phyloP scores from a whole-genome alignment of 108 stramenopile genomes.

The Licmophora abbreviata region DNA sequence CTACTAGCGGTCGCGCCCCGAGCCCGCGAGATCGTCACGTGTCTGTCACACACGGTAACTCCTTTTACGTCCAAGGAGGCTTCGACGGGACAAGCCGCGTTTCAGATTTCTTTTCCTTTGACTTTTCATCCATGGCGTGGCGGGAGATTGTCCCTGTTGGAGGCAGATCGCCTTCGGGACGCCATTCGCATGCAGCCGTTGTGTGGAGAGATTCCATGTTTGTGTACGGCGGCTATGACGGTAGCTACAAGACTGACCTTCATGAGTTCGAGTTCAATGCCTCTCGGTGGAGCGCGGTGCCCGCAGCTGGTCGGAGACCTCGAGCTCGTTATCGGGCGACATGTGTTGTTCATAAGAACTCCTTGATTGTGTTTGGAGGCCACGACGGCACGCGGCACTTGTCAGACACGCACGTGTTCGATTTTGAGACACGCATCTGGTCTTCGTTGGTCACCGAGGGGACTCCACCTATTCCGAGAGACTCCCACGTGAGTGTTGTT shows the following conservation, averaged over 20 bases:
- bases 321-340: conserved; percentile 95
- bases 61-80: conserved; percentile 86
- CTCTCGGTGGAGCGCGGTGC: conserved; percentile 66
- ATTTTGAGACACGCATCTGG: conserved; percentile 76
- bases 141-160: conserved; percentile 39
- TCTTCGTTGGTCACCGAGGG: conserved; percentile 68
- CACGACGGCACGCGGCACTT: conserved; percentile 97
- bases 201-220: conserved; percentile 78
- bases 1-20: conserved; percentile 53
- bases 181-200: conserved; percentile 93
- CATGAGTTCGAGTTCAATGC: conserved; percentile 80
- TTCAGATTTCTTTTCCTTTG: conserved; percentile 86
- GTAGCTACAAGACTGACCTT: conserved; percentile 83
- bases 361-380: conserved; percentile 85
- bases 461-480: conserved; percentile 75
- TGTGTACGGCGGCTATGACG: conserved; percentile 91
- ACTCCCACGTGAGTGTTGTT: conserved; percentile 86
- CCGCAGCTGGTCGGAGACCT: conserved; percentile 76
- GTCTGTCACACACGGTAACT: conserved; percentile 63
- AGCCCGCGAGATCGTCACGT: conserved; percentile 86
- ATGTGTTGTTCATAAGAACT: conserved; percentile 64
- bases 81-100: conserved; percentile 87
- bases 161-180: conserved; percentile 66
- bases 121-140: conserved; percentile 78
- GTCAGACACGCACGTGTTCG: conserved; percentile 89